Evolutionary conservation across 495 filamentous ascomycete genomes (phyloP), one percentile per base, ranked within the genome.

Genomic region (Choiromyces venosus): DNA sequence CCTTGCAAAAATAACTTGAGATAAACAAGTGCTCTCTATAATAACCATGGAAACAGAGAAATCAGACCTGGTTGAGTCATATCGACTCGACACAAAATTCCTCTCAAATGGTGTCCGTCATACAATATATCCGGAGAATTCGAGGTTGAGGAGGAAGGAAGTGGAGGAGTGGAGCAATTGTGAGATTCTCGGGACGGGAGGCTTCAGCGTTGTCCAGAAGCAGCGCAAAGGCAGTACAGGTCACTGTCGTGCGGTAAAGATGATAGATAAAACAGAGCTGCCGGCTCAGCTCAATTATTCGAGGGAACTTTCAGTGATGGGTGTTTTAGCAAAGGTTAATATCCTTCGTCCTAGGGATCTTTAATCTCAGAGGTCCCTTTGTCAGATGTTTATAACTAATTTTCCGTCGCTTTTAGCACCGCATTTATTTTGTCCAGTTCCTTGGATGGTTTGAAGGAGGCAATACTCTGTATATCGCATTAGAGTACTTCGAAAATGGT

Each of bases 401-500:
- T 6, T 21, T 5, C 4, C 42, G 21, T 44, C 14, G 18, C 1
- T 44, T 44, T 44, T 21, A 71, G 61, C n/a, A 40, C 36, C 36
- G 37, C 29, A 36, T 14, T 37, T 65, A 5, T 75, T n/a, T 75
- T 40, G 73, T 75, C 4, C 3, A 65, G 9, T 71, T 71, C 37
- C 36, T 61, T 2, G 71, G 66, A 7, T 73, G 71, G 67, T 70
- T 70, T 29, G 71, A 70, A 46, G 46, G 65, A 29, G 3, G 4
- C 0, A 66, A 66, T 29, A 69, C 14, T 35, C 18, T 73, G 25
- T 73, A 42, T 21, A 70, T 70, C 10, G 72, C 67, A 21, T 69
- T 69, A 66, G 72, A 70, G 21, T 73, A 61, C 8, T 36, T 67
- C 9, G 36, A 73, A 37, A 14, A 21, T 35, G 72, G 72, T n/a